Base-by-base conservation (phyloP, 192 early-diverging fungal species). In the Coemansia sp. region DNA sequence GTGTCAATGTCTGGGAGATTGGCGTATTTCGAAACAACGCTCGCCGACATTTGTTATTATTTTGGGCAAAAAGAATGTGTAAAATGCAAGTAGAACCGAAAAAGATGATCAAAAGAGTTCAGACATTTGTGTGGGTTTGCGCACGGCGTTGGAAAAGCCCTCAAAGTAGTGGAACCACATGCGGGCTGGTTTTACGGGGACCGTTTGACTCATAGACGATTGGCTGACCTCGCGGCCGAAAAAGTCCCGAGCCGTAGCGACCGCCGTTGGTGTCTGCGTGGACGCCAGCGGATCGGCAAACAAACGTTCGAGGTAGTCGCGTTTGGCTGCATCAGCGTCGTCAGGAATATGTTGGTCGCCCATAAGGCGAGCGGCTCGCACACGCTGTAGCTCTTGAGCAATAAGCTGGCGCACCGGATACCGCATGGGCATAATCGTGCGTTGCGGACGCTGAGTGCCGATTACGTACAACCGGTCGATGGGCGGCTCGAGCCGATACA, bases 81-180 rank as follows among this genome's bases (percentile, higher is more conserved):
- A 34, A 56, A 34, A 34, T 56, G 25, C 34, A 15, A 22, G 12
- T 17, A 48, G 59, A 34, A 7, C 6, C 6, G 6, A 64, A 51
- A 65, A 48, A 56, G n/a, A 17, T 5, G 46, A 65, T 75, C 59
- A 87, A 20, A 89, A 57, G n/a, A 89, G 79, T 50, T 91, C 84
- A 10, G 78, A 67, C 40, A 94, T 75, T 26, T 81, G 74, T 15
- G 93, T 84, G 1, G 90, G 86, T 58, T 88, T 90, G 40, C 90
- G 83, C 22, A 96, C 93, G 11, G 94, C 94, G 68, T 96, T 94
- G 4, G 93, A 92, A 64, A 90, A 96, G 11, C 94, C 94, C 71
- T 96, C 94, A 62, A 94, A 89, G 66, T 85, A 95, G 68, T 87
- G 83, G 84, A 88, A 96, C 80, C 85, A 84, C 28, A 84, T 42